phyloP scores from a whole-genome alignment of 2,329 filamentous ascomycete genomes.

The Verticillium longisporum region DNA sequence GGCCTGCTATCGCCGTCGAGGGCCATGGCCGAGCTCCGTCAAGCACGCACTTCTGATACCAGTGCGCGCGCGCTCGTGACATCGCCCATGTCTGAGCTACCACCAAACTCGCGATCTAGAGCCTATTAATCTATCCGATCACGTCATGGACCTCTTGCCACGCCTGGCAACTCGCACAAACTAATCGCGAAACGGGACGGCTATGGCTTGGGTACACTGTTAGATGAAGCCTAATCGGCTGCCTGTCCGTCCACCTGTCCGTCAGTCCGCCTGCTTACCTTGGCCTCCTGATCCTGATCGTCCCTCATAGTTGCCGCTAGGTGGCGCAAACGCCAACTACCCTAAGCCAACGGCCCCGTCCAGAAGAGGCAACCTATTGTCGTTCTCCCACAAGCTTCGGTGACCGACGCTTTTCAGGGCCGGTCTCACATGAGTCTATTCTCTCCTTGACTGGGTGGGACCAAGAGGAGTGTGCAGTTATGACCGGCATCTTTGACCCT shows the following conservation, averaged over 20 bases:
- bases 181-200: not conserved
- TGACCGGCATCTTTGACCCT: not conserved
- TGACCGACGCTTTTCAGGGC: slow-evolving; percentile 32
- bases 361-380: slow-evolving; percentile 28
- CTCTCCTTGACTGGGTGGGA: slow-evolving; percentile 15
- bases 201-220: not conserved
- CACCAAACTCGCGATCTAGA: not conserved
- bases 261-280: not conserved
- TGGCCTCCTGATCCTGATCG: not conserved
- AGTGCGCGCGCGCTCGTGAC: not conserved
- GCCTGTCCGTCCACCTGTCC: not conserved
- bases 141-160: not conserved
- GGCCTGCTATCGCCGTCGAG: not conserved
- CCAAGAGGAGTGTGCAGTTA: slow-evolving; percentile 2
- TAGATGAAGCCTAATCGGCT: not conserved
- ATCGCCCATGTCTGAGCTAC: too few species aligned
- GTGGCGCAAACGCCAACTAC: slow-evolving; percentile 8
- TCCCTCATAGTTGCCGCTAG: not conserved
- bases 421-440: slow-evolving; percentile 22
- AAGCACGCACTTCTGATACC: not conserved
- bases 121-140: not conserved
- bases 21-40: not conserved
- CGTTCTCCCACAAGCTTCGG: slow-evolving; percentile 32
- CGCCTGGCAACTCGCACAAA: not conserved
- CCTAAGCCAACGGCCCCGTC: slow-evolving; percentile 13